phyloP scores from a whole-genome alignment of 306 rosid species.

The Sechiopsis laciniata region DNA sequence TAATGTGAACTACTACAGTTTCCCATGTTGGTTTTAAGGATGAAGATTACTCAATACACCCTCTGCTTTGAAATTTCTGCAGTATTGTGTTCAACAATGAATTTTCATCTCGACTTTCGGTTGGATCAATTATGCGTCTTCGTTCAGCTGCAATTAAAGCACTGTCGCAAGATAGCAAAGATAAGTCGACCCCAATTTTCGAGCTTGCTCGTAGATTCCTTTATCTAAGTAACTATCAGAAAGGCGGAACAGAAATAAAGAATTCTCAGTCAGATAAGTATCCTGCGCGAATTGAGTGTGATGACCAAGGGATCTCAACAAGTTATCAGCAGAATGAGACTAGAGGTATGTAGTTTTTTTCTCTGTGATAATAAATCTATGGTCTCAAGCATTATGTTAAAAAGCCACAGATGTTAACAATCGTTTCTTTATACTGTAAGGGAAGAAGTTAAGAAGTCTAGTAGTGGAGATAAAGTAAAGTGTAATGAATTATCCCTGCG shows the following conservation, averaged over 20 bases:
- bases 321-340: constrained; percentile 38
- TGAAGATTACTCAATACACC: constrained; percentile 8
- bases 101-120: constrained; percentile 77
- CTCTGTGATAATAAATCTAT: not conserved
- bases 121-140: constrained; percentile 71
- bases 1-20: constrained; percentile 23
- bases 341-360: constrained; percentile 32
- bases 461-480: not conserved
- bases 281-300: constrained; percentile 30
- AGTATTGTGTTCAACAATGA: constrained; percentile 72
- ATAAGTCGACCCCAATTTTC: constrained; percentile 50
- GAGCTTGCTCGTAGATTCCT: constrained; percentile 63
- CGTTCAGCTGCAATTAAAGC: constrained; percentile 78
- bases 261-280: constrained; percentile 34
- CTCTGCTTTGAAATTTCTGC: constrained; percentile 32
- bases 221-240: constrained; percentile 36
- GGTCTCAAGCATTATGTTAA: not conserved
- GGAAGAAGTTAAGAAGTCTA: not conserved
- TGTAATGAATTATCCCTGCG: not conserved
- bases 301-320: constrained; percentile 23
- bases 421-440: not conserved
- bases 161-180: constrained; percentile 59
- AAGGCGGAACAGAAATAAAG: constrained; percentile 29
- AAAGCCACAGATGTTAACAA: not conserved
- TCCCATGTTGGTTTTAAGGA: not conserved